Conservation (phyloP, 2,329 filamentous ascomycete species). For the Ophiosphaerella korrae region DNA sequence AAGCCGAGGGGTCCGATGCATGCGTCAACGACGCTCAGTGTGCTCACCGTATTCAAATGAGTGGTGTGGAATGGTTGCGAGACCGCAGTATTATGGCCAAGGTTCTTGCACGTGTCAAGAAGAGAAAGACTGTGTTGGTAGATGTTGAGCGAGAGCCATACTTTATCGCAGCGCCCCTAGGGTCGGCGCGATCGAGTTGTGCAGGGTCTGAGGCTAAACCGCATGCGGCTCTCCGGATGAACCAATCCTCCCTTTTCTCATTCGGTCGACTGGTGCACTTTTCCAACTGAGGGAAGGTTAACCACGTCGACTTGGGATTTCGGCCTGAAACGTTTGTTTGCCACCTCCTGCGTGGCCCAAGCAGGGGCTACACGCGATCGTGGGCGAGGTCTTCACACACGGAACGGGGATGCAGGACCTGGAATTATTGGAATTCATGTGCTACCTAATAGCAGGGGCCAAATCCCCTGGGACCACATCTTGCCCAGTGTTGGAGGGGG, state of each 20-base stretch:
- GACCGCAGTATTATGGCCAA: not conserved
- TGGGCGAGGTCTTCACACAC: too few species aligned
- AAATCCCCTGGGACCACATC: too few species aligned
- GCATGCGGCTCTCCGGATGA: slow-evolving; percentile 7
- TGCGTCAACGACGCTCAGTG: not conserved
- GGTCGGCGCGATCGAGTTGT: slow-evolving; percentile 4
- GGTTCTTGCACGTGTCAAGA: not conserved
- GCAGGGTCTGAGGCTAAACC: slow-evolving; percentile 19
- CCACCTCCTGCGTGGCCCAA: slow-evolving; percentile 6
- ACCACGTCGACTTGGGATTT: slow-evolving; percentile 4
- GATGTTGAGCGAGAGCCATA: slow-evolving; percentile 12
- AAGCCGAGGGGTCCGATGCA: slow-evolving; percentile 2
- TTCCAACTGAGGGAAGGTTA: slow-evolving; percentile 3
- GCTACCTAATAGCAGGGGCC: too few species aligned
- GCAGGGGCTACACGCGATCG: not conserved
- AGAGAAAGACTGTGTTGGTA: not conserved
- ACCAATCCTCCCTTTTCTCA: slow-evolving; percentile 1
- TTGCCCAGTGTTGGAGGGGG: too few species aligned
- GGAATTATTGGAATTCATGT: too few species aligned
- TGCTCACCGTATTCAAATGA: not conserved
- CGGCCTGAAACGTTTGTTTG: slow-evolving; percentile 1
- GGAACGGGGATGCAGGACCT: too few species aligned
- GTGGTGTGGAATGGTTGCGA: not conserved
- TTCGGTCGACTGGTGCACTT: slow-evolving; percentile 1
- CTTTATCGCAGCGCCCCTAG: slow-evolving; percentile 9